Evolutionary conservation across 768 basidiomycete species (phyloP).

Genomic region (Tylopilus felleus): DNA sequence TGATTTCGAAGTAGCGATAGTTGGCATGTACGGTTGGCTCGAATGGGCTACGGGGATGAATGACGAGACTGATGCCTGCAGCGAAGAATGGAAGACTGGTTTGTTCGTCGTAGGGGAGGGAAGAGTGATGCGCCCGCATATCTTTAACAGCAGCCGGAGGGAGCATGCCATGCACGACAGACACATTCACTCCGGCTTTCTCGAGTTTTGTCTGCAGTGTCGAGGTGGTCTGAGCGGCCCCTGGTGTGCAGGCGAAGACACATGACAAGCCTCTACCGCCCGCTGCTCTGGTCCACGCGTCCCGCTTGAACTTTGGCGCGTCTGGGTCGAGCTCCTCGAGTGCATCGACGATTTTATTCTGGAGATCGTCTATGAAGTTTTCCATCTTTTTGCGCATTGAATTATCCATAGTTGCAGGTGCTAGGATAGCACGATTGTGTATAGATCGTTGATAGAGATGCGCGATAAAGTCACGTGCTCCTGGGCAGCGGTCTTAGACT

Average conservation of each 20-base stretch:
- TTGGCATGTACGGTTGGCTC: slow-evolving; percentile 95
- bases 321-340: slow-evolving; percentile 78
- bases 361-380: slow-evolving; percentile 70
- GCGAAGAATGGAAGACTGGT: slow-evolving; percentile 87
- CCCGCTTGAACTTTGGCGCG: slow-evolving; percentile 72
- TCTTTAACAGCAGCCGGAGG: slow-evolving; percentile 88
- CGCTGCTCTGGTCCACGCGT: slow-evolving; percentile 70
- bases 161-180: slow-evolving; percentile 82
- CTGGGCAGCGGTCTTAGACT: not conserved
- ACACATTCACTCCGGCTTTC: slow-evolving; percentile 95
- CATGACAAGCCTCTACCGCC: slow-evolving; percentile 77
- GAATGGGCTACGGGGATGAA: slow-evolving; percentile 92
- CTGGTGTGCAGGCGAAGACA: slow-evolving; percentile 59
- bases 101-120: slow-evolving; percentile 58
- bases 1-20: slow-evolving; percentile 96
- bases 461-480: slow-evolving; percentile 26
- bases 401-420: slow-evolving; percentile 8
- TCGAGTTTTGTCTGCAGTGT: slow-evolving; percentile 61
- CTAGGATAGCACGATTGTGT: not conserved
- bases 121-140: slow-evolving; percentile 91
- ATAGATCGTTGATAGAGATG: not conserved
- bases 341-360: slow-evolving; percentile 71
- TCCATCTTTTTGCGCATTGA: slow-evolving; percentile 78
- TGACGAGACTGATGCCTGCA: slow-evolving; percentile 86
- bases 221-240: slow-evolving; percentile 32